Conservation (phyloP, 2,329 filamentous ascomycete species). For the Hymenoscyphus linearis region DNA sequence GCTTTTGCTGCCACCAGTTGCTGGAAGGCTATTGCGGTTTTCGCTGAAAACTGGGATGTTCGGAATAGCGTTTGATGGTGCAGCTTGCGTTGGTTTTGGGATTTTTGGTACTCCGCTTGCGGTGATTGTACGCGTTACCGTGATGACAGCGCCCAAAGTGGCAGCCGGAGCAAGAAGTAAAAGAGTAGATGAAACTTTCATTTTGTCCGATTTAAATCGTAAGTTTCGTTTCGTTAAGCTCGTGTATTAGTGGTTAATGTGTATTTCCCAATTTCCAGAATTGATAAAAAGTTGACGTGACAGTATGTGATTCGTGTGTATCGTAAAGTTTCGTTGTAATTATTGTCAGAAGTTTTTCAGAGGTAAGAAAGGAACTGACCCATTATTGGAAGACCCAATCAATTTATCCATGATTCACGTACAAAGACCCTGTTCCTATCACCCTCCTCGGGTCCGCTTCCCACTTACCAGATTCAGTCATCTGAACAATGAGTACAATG, state of each 20-base stretch:
- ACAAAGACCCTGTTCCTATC: background rate
- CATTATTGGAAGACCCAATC: background rate
- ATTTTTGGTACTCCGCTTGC: conserved; percentile 33
- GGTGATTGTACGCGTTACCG: background rate
- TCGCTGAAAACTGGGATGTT: background rate
- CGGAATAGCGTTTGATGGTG: background rate
- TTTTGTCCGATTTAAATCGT: background rate
- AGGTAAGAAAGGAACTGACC: background rate
- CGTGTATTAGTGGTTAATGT: background rate
- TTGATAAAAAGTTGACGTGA: background rate
- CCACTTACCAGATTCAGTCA: background rate
- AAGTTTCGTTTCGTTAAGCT: background rate
- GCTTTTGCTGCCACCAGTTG: conserved; percentile 4
- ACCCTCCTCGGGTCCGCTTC: background rate
- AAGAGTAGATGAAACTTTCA: background rate
- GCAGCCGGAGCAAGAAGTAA: background rate
- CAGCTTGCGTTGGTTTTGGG: background rate
- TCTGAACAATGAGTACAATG: background rate
- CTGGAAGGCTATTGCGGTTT: conserved; percentile 32
- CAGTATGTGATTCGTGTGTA: background rate
- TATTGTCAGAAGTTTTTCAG: background rate
- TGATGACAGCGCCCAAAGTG: background rate
- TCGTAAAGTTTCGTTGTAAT: background rate
- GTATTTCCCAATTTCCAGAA: background rate
- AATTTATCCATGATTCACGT: background rate